Base-by-base conservation (phyloP, 495 filamentous ascomycete species). In the Daldinia concentrica region DNA sequence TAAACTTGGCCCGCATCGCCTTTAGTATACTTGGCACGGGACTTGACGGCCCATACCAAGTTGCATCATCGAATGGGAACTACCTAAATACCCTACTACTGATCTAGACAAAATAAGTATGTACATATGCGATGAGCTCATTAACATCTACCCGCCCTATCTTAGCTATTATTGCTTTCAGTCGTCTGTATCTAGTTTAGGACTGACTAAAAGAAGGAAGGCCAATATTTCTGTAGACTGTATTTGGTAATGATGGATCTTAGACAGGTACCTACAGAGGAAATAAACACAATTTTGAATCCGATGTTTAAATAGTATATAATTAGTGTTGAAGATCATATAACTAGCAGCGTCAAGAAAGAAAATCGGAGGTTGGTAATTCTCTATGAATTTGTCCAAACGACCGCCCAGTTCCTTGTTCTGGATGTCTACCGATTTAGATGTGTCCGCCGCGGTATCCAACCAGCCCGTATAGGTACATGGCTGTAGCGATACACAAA, bases 21-120 rank as follows among this genome's bases (percentile, higher is more conserved):
- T 15, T 56, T 51, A 43, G 36, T 29, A 72, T 64, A 52, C 41
- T 64, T 72, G 54, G 64, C 54, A 43, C 30, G 55, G 57, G 57
- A 58, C 58, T 61, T 36, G 54, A 64, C 59, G 39, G 64, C 59
- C 52, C 59, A 64, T 58, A 50, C 48, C 55, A 55, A 56, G 45
- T 61, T 72, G 61, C 69, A 72, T 72, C 69, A 72, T 72, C n/a
- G n/a, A 37, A 50, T 60, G 59, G 64, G 24, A 67, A 64, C 59
- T 48, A 26, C 22, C 30, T 37, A 62, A 61, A 63, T 62, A n/a
- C 50, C 39, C 45, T 58, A 11, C 11, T 30, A 30, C 29, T 30
- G 8, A 57, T n/a, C 62, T 71, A 71, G 57, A 66, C n/a, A 27
- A 30, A 22, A 19, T 14, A 62, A 58, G 32, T 6, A 54, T 50